Evolutionary conservation across 306 rosid genomes (phyloP).

Genomic region (Sicyos baderoa): DNA sequence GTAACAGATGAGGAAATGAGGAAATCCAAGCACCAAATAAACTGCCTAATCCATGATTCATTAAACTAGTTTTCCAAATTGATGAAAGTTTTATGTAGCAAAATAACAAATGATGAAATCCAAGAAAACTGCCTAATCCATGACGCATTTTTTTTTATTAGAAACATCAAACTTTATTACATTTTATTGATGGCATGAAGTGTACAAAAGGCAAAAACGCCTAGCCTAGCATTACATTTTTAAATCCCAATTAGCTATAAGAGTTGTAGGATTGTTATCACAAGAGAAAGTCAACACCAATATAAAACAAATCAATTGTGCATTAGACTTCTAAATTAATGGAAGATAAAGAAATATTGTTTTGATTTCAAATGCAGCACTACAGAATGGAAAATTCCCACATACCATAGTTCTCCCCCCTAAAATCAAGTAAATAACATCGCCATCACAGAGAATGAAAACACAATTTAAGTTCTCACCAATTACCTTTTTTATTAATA

Average conservation of each 20-base stretch:
- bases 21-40: neutral
- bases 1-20: neutral
- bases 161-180: no score
- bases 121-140: neutral
- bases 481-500: conserved; percentile 90
- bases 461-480: conserved; percentile 23
- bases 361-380: neutral
- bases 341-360: neutral
- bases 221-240: no score
- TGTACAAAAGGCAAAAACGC: no score
- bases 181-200: no score
- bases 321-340: conserved; percentile 13
- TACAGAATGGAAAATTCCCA: neutral
- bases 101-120: neutral
- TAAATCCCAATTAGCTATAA: no score
- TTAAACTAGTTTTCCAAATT: conserved; percentile 5
- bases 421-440: neutral
- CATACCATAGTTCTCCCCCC: neutral
- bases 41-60: conserved; percentile 1
- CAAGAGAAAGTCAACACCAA: no score
- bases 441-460: conserved; percentile 6
- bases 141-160: no score
- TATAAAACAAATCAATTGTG: no score
- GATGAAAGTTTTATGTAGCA: neutral
- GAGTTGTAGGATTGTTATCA: no score